Evolutionary conservation across 108 stramenopile genomes (phyloP), one percentile per base, ranked within the genome.

Genomic region (Nitzschia putrida): DNA sequence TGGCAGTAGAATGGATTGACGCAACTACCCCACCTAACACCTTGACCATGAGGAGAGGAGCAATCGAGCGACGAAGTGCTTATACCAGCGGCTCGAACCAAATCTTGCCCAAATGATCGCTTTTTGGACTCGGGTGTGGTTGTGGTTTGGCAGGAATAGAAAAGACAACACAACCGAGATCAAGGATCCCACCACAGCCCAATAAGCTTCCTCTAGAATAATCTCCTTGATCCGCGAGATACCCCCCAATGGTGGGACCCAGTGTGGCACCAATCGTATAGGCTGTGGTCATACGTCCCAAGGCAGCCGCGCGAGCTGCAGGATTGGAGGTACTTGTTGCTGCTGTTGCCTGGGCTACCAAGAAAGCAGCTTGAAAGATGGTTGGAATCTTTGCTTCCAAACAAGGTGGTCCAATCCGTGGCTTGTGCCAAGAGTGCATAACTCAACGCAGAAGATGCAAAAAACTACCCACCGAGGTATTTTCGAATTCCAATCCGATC

Each of bases 271-370:
- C 92, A 37, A 90, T 55, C 0, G 89, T 90, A 59, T 88, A 90
- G 3, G 87, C 83, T n/a, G 86, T 89, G 14, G 89, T 92, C 84
- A 89, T 88, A 49, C 85, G 72, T 38, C 91, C 88, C 61, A 93
- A 72, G 9, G 89, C 92, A 29, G 66, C 73, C 0, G 85, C 89
- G 6, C 91, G 81, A 21, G 44, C 57, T 13, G 76, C 53, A 55
- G 69, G 71, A 21, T 56, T 56, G 16, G 61, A 69, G 8, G 72
- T 66, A 38, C 60, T 61, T 11, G 76, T 60, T 1, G 86, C 78
- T 11, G 88, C 92, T n/a, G 87, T 81, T 12, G 88, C 88, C 61
- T 93, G 89, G 0, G 86, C 92, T 41, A 89, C 89, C 34, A 93
- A 67, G 72, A 93, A 93, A 29, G 85, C 89, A 42, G 80, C 82